Percentiles rank a stretch among this genome's conserved stretches.
Conservation (phyloP, 2,329 filamentous ascomycete genomes). For the Huntiella savannae region DNA sequence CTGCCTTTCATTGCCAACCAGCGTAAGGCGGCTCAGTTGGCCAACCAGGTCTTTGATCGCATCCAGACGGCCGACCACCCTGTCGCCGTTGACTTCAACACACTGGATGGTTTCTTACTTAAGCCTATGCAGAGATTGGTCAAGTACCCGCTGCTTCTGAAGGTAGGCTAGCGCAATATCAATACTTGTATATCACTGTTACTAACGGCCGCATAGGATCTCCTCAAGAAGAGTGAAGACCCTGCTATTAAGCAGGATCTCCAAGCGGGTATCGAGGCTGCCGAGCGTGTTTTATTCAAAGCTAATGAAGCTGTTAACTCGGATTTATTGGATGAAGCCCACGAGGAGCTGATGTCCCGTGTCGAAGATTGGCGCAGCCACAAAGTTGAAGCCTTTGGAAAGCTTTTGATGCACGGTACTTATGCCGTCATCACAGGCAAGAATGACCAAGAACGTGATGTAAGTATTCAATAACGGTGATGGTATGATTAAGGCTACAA, state of each 20-base stretch:
- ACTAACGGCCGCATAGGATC: conserved; percentile 38
- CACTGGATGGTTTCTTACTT: conserved; percentile 75
- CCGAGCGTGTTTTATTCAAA: conserved; percentile 61
- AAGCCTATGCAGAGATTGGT: conserved; percentile 93
- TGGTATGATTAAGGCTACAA: conserved; percentile 2
- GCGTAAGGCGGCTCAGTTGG: conserved; percentile 71
- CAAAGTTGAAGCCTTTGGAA: conserved; percentile 75
- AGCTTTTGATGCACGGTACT: conserved; percentile 69
- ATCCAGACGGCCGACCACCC: conserved; percentile 55
- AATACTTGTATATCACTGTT: conserved; percentile 12
- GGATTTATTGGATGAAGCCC: conserved; percentile 64
- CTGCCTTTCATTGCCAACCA: conserved; percentile 96
- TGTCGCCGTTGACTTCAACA: conserved; percentile 74
- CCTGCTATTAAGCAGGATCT: conserved; percentile 55
- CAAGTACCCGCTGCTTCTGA: conserved; percentile 81
- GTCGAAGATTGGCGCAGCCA: conserved; percentile 98
- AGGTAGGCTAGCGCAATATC: conserved; percentile 30
- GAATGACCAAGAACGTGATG: conserved; percentile 82
- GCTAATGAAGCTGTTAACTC: conserved; percentile 85
- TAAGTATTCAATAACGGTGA: conserved; percentile 23
- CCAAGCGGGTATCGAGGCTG: conserved; percentile 55
- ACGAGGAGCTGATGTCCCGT: conserved; percentile 59
- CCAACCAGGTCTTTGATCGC: conserved; percentile 71
- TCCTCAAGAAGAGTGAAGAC: conserved; percentile 69
- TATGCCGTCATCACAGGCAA: conserved; percentile 82